Percentiles rank a stretch among this genome's conserved stretches.
Conservation (phyloP, 2,329 filamentous ascomycete species). For the Penicillium sp. region DNA sequence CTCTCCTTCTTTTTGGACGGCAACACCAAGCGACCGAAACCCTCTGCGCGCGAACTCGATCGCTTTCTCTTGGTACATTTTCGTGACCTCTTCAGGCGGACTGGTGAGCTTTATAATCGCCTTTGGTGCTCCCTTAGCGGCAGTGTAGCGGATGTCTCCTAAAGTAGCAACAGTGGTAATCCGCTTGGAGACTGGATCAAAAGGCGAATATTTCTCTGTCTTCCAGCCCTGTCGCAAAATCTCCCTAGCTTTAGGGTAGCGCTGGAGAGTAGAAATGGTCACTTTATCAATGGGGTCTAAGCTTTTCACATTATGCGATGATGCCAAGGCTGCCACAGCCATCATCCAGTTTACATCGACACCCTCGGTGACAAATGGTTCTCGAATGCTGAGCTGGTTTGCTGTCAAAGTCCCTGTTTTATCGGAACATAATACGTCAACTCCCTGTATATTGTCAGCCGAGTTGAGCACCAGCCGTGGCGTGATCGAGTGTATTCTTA, state of each 20-base stretch:
- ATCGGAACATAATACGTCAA: conserved; percentile 78
- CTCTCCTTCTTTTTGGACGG: conserved; percentile 74
- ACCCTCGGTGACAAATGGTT: conserved; percentile 76
- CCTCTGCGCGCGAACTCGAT: conserved; percentile 75
- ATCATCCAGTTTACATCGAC: conserved; percentile 84
- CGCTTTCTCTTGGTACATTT: conserved; percentile 70
- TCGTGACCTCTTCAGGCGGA: conserved; percentile 64
- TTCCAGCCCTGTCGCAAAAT: conserved; percentile 73
- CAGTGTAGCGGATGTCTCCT: conserved; percentile 69
- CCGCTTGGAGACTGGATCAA: conserved; percentile 78
- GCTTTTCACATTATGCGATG: conserved; percentile 76
- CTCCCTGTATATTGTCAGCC: conserved; percentile 42
- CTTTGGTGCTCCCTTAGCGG: conserved; percentile 76
- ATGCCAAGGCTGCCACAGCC: conserved; percentile 74
- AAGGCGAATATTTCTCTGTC: conserved; percentile 70
- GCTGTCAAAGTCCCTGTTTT: conserved; percentile 71
- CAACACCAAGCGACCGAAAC: conserved; percentile 78
- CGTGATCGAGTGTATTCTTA: too few species aligned
- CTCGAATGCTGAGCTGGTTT: conserved; percentile 70
- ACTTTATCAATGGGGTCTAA: conserved; percentile 80
- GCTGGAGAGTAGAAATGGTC: conserved; percentile 72
- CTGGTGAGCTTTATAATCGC: conserved; percentile 70
- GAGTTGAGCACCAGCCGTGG: too few species aligned
- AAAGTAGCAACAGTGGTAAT: conserved; percentile 70
- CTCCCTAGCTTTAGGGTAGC: conserved; percentile 75